A percentile compares a stretch with the other conserved stretches of the same genome.
Conservation (phyloP, 2,329 filamentous ascomycete species). For the Lachnellula suecica region DNA sequence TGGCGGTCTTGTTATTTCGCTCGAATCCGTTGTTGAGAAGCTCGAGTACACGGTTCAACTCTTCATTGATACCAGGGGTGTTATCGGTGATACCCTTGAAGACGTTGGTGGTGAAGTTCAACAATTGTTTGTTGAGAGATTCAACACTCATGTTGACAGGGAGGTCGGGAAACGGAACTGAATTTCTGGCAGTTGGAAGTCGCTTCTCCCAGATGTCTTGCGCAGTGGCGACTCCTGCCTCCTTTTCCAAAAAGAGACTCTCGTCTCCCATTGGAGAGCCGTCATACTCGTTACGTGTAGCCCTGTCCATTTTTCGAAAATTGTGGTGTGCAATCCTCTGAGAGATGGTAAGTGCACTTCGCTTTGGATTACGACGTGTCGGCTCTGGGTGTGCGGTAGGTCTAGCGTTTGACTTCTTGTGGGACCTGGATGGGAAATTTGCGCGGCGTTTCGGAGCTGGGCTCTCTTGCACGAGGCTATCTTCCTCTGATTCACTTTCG, state of each 20-base stretch:
- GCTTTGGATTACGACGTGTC: not conserved
- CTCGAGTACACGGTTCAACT: not conserved
- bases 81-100: not conserved
- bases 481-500: not conserved
- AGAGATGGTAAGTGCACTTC: not conserved
- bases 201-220: not conserved
- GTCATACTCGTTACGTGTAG: too few species aligned
- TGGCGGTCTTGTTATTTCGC: too few species aligned
- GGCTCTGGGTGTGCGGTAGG: not conserved
- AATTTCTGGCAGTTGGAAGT: not conserved
- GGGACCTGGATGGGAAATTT: too few species aligned
- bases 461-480: not conserved
- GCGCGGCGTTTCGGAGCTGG: not conserved
- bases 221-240: not conserved
- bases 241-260: not conserved
- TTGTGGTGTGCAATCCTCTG: not conserved
- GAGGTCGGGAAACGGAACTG: not conserved
- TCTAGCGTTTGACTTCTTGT: not conserved
- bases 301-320: too few species aligned
- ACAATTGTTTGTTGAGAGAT: not conserved
- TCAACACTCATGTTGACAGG: not conserved
- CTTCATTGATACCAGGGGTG: not conserved
- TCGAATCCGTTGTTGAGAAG: not conserved
- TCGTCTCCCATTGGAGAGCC: not conserved
- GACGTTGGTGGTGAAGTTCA: not conserved